Percentiles rank a stretch among this genome's conserved stretches.
These are phyloP conservation scores for Corniculantispora saksenae DNA, from an alignment of 2,329 filamentous ascomycete species.

Conservation along the genomic window DNA sequence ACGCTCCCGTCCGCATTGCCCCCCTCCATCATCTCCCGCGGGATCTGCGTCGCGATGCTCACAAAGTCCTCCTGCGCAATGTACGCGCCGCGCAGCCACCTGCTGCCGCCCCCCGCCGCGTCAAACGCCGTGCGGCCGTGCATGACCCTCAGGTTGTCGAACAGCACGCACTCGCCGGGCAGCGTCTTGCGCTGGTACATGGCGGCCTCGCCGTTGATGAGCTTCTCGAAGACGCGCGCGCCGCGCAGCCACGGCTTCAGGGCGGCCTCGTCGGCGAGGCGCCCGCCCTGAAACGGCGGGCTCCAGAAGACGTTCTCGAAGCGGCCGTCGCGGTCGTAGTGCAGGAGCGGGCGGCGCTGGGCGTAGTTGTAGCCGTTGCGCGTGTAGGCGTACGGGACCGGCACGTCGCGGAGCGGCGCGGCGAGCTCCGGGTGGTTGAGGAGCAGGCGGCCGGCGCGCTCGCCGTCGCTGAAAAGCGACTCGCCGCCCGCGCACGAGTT, in stretches of 20 bases:
- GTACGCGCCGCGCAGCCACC: constrained; percentile 88
- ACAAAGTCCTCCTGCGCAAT: constrained; percentile 57
- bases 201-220: constrained; percentile 58
- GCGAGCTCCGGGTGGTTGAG: neutral
- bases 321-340: constrained; percentile 25
- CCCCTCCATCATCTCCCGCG: constrained; percentile 28
- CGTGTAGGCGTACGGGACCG: constrained; percentile 68
- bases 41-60: constrained; percentile 37
- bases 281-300: constrained; percentile 74
- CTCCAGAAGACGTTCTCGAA: constrained; percentile 58
- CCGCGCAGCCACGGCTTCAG: constrained; percentile 48
- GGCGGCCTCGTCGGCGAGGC: constrained; percentile 30
- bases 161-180: constrained; percentile 88
- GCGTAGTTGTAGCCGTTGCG: constrained; percentile 66
- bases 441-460: constrained; percentile 55
- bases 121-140: constrained; percentile 83
- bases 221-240: constrained; percentile 55
- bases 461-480: constrained; percentile 81
- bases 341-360: constrained; percentile 56
- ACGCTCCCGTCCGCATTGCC: constrained; percentile 27
- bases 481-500: constrained; percentile 80
- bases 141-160: constrained; percentile 82
- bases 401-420: constrained; percentile 41
- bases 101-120: constrained; percentile 55
- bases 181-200: constrained; percentile 72